Evolutionary conservation across 106 monocot genomes (phyloP).

Genomic region (Acorus gramineus): DNA sequence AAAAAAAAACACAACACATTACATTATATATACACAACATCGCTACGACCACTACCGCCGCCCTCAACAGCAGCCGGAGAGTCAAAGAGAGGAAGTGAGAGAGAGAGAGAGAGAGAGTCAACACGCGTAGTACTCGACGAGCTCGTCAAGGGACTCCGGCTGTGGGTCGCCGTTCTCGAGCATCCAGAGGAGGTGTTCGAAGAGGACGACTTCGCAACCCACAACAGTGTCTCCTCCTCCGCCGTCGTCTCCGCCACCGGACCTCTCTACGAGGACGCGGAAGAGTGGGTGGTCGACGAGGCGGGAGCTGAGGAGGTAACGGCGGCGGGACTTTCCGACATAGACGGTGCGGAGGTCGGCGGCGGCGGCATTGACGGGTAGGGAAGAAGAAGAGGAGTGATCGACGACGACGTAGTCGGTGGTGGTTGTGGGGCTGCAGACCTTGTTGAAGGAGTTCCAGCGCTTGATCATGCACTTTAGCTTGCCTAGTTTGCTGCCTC

Average conservation of each 20-base stretch:
- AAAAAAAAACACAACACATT: too few species aligned
- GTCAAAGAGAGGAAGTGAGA: too few species aligned
- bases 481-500: slow-evolving; percentile 44
- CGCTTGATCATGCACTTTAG: slow-evolving; percentile 69
- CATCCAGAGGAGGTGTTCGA: slow-evolving; percentile 74
- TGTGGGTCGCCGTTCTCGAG: slow-evolving; percentile 52
- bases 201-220: slow-evolving; percentile 58
- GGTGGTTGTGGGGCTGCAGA: slow-evolving; percentile 4
- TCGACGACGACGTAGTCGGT: too few species aligned
- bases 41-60: too few species aligned
- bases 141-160: slow-evolving; percentile 45
- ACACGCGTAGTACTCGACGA: slow-evolving; percentile 58
- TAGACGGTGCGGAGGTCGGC: slow-evolving; percentile 34
- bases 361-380: slow-evolving; percentile 10
- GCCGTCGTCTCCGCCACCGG: background rate
- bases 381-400: background rate
- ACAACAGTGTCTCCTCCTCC: slow-evolving; percentile 8
- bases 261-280: slow-evolving; percentile 32
- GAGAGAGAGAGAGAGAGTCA: background rate
- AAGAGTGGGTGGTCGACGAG: slow-evolving; percentile 39
- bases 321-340: slow-evolving; percentile 53
- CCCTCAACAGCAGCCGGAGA: too few species aligned
- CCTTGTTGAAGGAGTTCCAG: slow-evolving; percentile 39
- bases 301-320: slow-evolving; percentile 34
- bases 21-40: too few species aligned